Percentiles rank a stretch among this genome's conserved stretches.
These are phyloP conservation scores for Phytophthora idaei DNA, from an alignment of 352 stramenopile genomes.

Conservation along the genomic window DNA sequence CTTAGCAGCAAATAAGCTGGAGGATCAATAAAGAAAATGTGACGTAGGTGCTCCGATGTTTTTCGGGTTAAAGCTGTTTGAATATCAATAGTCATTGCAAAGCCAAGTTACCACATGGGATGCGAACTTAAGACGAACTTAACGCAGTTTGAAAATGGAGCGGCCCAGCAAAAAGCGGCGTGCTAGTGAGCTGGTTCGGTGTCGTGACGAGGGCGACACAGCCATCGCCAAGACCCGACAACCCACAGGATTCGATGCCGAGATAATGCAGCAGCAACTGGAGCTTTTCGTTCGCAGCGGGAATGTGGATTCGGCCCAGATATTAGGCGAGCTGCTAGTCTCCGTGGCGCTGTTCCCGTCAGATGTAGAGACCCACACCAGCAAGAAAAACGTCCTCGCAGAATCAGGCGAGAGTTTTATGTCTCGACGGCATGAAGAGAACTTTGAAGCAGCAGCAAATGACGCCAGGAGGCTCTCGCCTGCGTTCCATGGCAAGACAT, in stretches of 20 bases:
- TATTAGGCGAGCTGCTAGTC: conserved; percentile 69
- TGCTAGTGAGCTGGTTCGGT: conserved; percentile 16
- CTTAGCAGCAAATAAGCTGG: not conserved
- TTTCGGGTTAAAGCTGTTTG: not conserved
- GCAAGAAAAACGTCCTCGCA: conserved; percentile 6
- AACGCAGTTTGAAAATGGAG: conserved; percentile 27
- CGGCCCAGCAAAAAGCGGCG: conserved; percentile 43
- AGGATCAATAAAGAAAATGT: conserved; percentile 11
- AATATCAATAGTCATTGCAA: too few relatives aligned
- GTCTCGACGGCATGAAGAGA: conserved; percentile 4
- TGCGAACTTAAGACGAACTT: conserved; percentile 31
- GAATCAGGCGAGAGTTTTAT: conserved; percentile 22
- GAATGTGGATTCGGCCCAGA: conserved; percentile 62
- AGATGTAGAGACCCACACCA: conserved; percentile 8
- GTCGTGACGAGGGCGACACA: conserved; percentile 8
- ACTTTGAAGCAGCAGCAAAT: not conserved
- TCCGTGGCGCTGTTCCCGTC: conserved; percentile 45
- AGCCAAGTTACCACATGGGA: not conserved
- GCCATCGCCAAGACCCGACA: not conserved
- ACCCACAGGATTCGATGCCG: conserved; percentile 35
- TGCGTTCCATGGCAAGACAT: conserved; percentile 64
- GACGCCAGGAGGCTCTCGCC: conserved; percentile 16
- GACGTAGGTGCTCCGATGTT: conserved; percentile 23
- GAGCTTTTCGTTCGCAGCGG: conserved; percentile 52
- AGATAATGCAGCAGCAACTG: conserved; percentile 69